Base-by-base conservation (phyloP, 2,329 filamentous ascomycete species). In the Ceratocystiopsis sp. region DNA sequence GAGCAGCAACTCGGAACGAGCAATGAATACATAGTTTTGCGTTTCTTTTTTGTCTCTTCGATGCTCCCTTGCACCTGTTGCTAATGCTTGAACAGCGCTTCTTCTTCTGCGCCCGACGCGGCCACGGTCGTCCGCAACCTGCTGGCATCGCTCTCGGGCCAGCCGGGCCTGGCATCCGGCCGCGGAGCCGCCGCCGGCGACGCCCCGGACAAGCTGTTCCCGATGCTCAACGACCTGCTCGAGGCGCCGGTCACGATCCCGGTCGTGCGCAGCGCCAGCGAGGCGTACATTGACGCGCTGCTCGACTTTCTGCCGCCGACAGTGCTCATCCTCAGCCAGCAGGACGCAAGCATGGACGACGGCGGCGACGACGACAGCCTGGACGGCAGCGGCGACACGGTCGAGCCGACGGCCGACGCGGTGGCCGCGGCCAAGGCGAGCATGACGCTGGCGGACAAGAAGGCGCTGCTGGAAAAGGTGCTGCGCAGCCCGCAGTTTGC, bases 401-500 rank as follows among this genome's bases (percentile, higher is more conserved):
- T 44, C 25, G 84, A 93, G 49, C 78, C 82, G 1, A 75, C 74
- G 37, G 65, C 75, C 0, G 79, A 77, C 43, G 73, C 76, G 2
- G 71, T 79, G n/a, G 69, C 80, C 52, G 78, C 79, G 35, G 84
- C 83, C 25, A 77, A 84, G 49, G 71, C 80, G 47, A 78, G 81
- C 8, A 69, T 95, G 53, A 80, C 73, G 43, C 59, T 79, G 9
- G 69, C 70, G 3, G 79, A 91, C 57, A 96, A 96, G 67, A 84
- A 81, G 55, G 68, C 71, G 18, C 72, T 96, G 13, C 61, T 98
- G 37, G 79, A 78, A 58, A 80, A 79, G 55, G 86, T 96, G 9
- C 64, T 96, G 14, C 75, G 84, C 49, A 93, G 84, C 50, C 89
- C 91, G 16, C 91, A 98, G 56, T 86, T 98, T 55, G 75, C 77